phyloP scores from a whole-genome alignment of 768 basidiomycete species.

The Cystobasidium onofrii region DNA sequence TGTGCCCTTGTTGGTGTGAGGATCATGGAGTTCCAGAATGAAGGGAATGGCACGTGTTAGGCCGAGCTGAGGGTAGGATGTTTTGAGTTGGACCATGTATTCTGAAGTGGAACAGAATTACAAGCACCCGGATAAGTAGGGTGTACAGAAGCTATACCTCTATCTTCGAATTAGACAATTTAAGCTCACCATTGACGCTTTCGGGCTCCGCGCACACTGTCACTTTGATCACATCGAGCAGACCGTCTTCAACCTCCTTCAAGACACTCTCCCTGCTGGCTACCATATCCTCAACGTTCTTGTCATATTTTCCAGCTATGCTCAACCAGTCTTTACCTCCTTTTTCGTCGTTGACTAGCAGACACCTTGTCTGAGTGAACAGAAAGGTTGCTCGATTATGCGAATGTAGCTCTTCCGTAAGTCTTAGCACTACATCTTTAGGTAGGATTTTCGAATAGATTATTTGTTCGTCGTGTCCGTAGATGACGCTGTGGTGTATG shows the following conservation, averaged over 20 bases:
- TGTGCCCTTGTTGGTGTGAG: slow-evolving; percentile 23
- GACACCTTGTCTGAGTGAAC: slow-evolving; percentile 1
- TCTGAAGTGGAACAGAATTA: neutral
- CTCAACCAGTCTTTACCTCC: slow-evolving; percentile 21
- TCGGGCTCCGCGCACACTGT: slow-evolving; percentile 23
- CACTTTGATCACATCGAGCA: slow-evolving; percentile 12
- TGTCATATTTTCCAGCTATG: slow-evolving; percentile 24
- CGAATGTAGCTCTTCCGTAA: neutral
- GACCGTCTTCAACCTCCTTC: neutral
- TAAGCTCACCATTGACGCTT: slow-evolving; percentile 16
- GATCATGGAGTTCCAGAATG: slow-evolving; percentile 30
- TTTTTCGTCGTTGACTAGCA: slow-evolving; percentile 16
- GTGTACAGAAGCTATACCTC: too few relatives aligned
- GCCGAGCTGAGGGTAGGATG: slow-evolving; percentile 14
- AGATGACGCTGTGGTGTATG: slow-evolving; percentile 25
- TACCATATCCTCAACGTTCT: slow-evolving; percentile 13
- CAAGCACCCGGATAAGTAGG: neutral
- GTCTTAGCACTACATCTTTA: neutral
- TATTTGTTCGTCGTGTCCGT: slow-evolving; percentile 6
- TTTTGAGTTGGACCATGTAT: slow-evolving; percentile 4
- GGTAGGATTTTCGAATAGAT: neutral
- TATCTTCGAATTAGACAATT: too few relatives aligned
- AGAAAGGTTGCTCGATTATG: slow-evolving; percentile 22
- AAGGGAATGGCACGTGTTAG: slow-evolving; percentile 28
- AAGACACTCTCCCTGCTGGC: neutral